These are phyloP conservation scores for Gnomoniopsis sp. DNA, from an alignment of 2,329 filamentous ascomycete genomes.

Conservation along the genomic window DNA sequence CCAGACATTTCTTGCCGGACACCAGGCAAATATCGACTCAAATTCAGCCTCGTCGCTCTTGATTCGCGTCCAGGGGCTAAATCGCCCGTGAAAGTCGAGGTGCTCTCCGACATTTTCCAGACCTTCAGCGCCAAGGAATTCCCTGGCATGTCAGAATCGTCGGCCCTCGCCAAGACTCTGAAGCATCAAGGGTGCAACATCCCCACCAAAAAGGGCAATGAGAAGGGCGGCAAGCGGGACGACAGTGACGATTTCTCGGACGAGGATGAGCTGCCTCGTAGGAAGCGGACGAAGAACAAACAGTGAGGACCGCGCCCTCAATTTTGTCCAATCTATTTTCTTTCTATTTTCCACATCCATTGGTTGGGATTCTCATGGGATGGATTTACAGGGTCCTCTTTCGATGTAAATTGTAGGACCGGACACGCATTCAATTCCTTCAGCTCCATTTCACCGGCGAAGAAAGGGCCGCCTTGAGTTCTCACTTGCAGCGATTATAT, in stretches of 20 bases:
- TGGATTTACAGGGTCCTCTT: background rate
- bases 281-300: slow-evolving; percentile 25
- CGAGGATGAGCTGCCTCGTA: slow-evolving; percentile 37
- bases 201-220: slow-evolving; percentile 82
- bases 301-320: slow-evolving; percentile 4
- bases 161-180: slow-evolving; percentile 66
- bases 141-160: slow-evolving; percentile 78
- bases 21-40: slow-evolving; percentile 70
- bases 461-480: background rate
- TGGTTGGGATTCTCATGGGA: background rate
- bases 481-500: background rate
- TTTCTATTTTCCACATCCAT: background rate
- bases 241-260: slow-evolving; percentile 41
- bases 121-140: slow-evolving; percentile 86
- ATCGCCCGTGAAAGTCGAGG: slow-evolving; percentile 49
- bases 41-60: slow-evolving; percentile 70
- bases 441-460: background rate
- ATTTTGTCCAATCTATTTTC: background rate
- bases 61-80: slow-evolving; percentile 45
- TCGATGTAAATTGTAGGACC: background rate
- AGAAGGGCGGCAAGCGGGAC: slow-evolving; percentile 45
- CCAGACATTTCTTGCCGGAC: slow-evolving; percentile 78
- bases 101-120: slow-evolving; percentile 65
- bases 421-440: background rate
- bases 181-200: slow-evolving; percentile 81